Base-by-base conservation (phyloP, 306 rosid species). In the Sicyos baderoa region DNA sequence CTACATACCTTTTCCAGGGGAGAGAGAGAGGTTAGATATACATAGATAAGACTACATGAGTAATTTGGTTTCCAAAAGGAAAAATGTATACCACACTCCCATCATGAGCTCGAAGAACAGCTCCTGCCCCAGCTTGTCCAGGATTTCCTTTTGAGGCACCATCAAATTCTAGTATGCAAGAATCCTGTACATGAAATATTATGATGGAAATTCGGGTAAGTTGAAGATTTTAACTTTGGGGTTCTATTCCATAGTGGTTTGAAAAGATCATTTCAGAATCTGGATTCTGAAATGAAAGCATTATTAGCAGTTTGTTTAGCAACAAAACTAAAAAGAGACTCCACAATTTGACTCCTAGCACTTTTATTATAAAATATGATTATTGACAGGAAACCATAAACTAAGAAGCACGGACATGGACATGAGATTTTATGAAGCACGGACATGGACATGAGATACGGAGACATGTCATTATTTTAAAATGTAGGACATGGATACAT, bases 61-160 rank as follows among this genome's bases (percentile, higher is more conserved):
- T 65, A 21, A 21, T 64, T 52, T 44, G 70, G 54, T 11, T 44
- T 63, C 67, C 8, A 37, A 71, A 37, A 65, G 19, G 59, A 61
- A 45, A 79, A 74, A 84, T 70, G 72, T 25, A 64, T 85, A 93
- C 98, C 98, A 89, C 57, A 74, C 80, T 82, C 71, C 98, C 98
- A 77, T 93, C 96, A 74, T 73, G 85, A 63, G 94, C 82, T 54
- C 86, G 87, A 54, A 93, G 77, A 69, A 93, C 81, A 71, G 94
- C 97, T 76, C 97, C 99, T 17, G 99, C 96, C 54, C 99, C 97
- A 69, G 97, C 80, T 17, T 54, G 83, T 75, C 99, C 99, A 74
- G 99, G 99, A 85, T 93, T 93, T 76, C 99, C 99, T 76, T 85
- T 90, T 35, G 89, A 82, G 75, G 97, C 99, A 40, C 99, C 97